These are phyloP conservation scores for Penicillium chermesinum DNA, from an alignment of 495 filamentous ascomycete genomes.

Conservation along the genomic window DNA sequence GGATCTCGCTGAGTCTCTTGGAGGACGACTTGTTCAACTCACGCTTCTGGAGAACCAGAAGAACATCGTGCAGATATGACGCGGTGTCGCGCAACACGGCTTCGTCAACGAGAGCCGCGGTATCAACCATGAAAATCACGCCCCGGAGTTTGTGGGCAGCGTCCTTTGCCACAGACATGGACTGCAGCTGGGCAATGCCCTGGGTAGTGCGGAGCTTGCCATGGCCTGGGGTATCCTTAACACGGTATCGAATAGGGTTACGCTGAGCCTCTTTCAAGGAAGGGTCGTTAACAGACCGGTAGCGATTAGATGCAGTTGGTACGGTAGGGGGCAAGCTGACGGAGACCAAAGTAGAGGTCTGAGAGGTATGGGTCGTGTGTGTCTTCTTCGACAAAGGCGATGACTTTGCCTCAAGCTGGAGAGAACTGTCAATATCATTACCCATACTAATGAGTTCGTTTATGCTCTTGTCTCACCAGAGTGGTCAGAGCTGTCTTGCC, in stretches of 20 bases:
- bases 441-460: no score
- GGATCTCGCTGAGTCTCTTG: conserved; percentile 57
- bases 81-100: conserved; percentile 55
- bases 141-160: conserved; percentile 57
- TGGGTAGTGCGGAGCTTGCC: conserved; percentile 74
- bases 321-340: conserved; percentile 64
- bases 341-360: conserved; percentile 65
- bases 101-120: conserved; percentile 63
- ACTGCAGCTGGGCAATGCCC: conserved; percentile 33
- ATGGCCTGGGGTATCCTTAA: conserved; percentile 90
- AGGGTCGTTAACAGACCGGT: conserved; percentile 65
- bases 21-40: conserved; percentile 50
- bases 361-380: conserved; percentile 70
- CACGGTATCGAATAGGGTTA: conserved; percentile 71
- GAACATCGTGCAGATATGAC: conserved; percentile 79
- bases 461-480: conserved; percentile 46
- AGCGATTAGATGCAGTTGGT: conserved; percentile 58
- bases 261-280: conserved; percentile 58
- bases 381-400: conserved; percentile 28
- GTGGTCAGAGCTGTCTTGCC: conserved; percentile 88
- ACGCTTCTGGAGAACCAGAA: conserved; percentile 75
- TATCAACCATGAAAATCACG: conserved; percentile 85
- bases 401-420: conserved; percentile 46
- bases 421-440: no score
- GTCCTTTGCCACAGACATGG: conserved; percentile 43